Evolutionary conservation across 306 rosid species (phyloP).

Genomic region (Bauhinia variegata): DNA sequence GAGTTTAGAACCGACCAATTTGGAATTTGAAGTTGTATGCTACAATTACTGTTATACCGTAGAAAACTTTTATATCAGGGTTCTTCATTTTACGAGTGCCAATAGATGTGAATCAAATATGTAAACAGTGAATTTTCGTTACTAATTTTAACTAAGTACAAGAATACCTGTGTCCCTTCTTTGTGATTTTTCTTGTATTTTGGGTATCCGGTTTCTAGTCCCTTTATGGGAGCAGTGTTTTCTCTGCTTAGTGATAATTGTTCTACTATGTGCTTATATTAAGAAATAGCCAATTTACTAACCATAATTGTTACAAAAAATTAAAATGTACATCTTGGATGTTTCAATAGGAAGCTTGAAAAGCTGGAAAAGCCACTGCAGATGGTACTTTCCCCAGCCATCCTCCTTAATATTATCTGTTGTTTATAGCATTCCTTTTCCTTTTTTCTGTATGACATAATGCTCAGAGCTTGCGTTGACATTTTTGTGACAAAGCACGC

Average conservation of each 20-base stretch:
- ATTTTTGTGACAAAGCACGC: conserved; percentile 3
- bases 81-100: not conserved
- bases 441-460: not conserved
- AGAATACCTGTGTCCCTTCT: not conserved
- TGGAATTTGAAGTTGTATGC: not conserved
- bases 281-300: no score
- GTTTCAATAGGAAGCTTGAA: not conserved
- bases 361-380: not conserved
- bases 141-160: not conserved
- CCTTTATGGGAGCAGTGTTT: no score
- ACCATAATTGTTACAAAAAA: no score
- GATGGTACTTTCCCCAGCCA: conserved; percentile 6
- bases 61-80: not conserved
- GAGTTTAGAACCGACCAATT: not conserved
- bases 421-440: no score
- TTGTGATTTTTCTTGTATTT: not conserved
- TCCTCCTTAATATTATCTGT: no score
- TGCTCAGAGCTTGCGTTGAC: not conserved
- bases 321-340: no score
- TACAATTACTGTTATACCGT: not conserved
- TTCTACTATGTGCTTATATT: no score
- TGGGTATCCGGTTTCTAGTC: not conserved
- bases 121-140: not conserved
- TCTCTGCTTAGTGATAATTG: no score
- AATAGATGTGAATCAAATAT: not conserved